Evolutionary conservation across 1,284 basidiomycete genomes (phyloP), one percentile per base, ranked within the genome.

Genomic region (Cerrena zonata): DNA sequence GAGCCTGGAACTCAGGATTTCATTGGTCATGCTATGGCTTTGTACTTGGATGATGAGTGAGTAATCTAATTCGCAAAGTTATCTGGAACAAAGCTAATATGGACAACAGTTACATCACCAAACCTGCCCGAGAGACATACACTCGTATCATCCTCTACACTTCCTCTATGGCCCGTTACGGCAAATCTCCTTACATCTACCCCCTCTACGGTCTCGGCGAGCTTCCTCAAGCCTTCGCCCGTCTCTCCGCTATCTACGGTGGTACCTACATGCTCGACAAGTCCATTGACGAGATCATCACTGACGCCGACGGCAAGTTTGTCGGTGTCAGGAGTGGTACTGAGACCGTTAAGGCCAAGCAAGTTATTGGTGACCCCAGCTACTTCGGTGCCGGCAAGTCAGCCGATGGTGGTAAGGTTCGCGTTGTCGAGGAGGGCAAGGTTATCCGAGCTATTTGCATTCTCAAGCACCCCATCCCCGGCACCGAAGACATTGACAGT

Each of bases 211-310:
- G 96, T 58, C 89, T 99, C 47, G 96, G 96, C 61, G 96, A 99
- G 71, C 87, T 99, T 46, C 96, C 96, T 19, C 96, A 99, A 68
- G 93, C 95, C 2, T 99, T 99, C 65, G 96, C 96, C 15, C 93
- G 96, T 66, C 80, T 98, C 52, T 94, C 91, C 58, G 96, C 96
- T 61, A 98, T 99, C 68, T 98, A 99, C 68, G 96, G 96, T 49
- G 96, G 96, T 48, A 99, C 96, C 15, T 99, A 99, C 76, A 99
- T 99, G 96, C 87, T 99, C 52, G 94, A 98, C 78, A 99, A 99
- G 75, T 78, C 78, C 52, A 89, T 97, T 61, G 86, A 97, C 58
- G 84, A 91, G 68, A 93, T 99, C 62, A 87, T 97, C 54, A 89
- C 88, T 46, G 89, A 88, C 64, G 64, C 72, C 7, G 82, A 87